Base-by-base conservation (phyloP, 371 early-diverging fungal genomes). In the Mortierella sp. region DNA sequence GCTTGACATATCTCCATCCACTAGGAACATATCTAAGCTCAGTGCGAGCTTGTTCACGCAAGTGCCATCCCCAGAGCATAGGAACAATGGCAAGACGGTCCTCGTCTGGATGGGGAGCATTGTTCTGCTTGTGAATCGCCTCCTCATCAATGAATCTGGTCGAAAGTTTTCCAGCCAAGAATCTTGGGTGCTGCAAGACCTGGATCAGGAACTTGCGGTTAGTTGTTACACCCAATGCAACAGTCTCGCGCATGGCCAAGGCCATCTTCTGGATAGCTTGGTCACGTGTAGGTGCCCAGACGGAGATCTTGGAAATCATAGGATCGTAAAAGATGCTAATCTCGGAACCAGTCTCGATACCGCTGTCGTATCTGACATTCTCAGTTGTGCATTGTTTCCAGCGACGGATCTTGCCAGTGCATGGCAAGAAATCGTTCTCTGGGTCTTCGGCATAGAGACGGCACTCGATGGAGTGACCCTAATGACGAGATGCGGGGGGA, bases 371-470 rank as follows among this genome's bases (percentile, higher is more conserved):
- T 16, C 94, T 89, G 26, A 92, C 92, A 60, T 74, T 71, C 52
- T 84, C 73, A 47, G 68, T 61, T 2, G 75, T 74, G 64, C 73
- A 83, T 65, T 66, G 73, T 62, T 79, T 76, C 86, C 76, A 85
- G 47, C 75, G 85, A 60, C 83, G 65, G 39, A 78, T 85, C 66
- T 73, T 78, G 74, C 84, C 83, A 12, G 78, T 84, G 70, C 77
- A 72, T 24, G 87, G 86, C 67, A 83, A 64, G 51, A 85, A 86
- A 35, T 85, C 81, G 62, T 92, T 90, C 32, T 91, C 92, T 8
- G 96, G 94, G 83, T 94, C 93, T 81, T 96, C 97, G 6, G 97
- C 96, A 78, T 94, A 95, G 5, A 96, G 83, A 26, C 97, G 87
- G 43, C 90, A 87, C 74, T 95, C 96, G 32, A 97, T 91, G n/a